phyloP scores from a whole-genome alignment of 805 yeast genomes.

The Kuraishia piskuri region DNA sequence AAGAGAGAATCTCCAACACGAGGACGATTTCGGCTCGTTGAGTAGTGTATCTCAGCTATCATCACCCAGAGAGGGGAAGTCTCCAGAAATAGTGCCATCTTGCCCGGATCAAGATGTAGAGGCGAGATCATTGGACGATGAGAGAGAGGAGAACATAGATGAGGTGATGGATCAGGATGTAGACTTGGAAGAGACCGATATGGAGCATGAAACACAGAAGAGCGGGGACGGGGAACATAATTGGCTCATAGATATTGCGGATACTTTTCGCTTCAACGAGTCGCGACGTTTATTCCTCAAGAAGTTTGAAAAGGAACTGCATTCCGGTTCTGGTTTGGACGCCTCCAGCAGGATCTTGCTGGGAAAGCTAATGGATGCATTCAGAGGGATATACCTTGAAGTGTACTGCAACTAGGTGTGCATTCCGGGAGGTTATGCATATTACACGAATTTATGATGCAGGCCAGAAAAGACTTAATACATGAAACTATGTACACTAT shows the following conservation, averaged over 20 bases:
- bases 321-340: neutral
- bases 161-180: neutral
- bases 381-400: neutral
- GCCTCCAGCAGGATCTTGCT: neutral
- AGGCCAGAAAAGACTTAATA: too few species aligned
- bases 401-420: neutral
- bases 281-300: slow-evolving; percentile 13
- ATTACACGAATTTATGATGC: too few species aligned
- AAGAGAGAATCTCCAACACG: neutral
- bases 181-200: too few species aligned
- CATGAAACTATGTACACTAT: neutral
- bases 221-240: slow-evolving; percentile 1
- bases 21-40: neutral
- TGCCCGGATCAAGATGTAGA: neutral
- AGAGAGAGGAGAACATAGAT: neutral
- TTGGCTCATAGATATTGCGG: slow-evolving; percentile 10
- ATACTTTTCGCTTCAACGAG: slow-evolving; percentile 14
- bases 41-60: neutral
- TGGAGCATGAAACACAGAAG: slow-evolving; percentile 1
- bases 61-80: neutral
- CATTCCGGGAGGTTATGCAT: too few species aligned
- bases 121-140: neutral
- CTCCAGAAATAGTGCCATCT: neutral
- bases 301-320: slow-evolving; percentile 3
- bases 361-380: neutral